phyloP scores from a whole-genome alignment of 1,139 yeast species.

The Blastobotrys aristatus region DNA sequence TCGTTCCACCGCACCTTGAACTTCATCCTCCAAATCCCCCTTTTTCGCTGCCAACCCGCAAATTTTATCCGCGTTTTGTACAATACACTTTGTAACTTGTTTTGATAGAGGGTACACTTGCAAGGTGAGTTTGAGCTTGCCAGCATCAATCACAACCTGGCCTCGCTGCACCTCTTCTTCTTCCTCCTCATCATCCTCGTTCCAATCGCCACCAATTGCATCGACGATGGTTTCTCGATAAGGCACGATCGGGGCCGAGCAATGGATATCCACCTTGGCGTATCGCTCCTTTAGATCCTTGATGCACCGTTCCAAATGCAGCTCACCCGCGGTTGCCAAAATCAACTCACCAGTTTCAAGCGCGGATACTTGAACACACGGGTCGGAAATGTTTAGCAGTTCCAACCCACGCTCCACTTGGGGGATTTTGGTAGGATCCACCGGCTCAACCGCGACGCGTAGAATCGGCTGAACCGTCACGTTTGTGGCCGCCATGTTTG shows the following conservation, averaged over 20 bases:
- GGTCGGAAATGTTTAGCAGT: constrained; percentile 80
- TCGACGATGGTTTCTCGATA: constrained; percentile 77
- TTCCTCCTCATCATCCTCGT: constrained; percentile 8
- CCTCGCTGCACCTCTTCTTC: constrained; percentile 33
- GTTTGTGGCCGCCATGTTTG: constrained; percentile 67
- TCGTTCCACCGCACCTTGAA: constrained; percentile 23
- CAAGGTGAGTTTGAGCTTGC: constrained; percentile 43
- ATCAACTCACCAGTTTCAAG: constrained; percentile 91
- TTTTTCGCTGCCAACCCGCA: constrained; percentile 27
- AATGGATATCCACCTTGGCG: constrained; percentile 83
- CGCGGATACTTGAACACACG: constrained; percentile 80
- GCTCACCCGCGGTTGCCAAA: constrained; percentile 91
- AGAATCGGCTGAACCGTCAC: constrained; percentile 74
- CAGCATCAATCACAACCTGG: constrained; percentile 40
- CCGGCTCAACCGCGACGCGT: constrained; percentile 91
- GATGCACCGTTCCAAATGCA: constrained; percentile 85
- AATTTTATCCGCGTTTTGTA: constrained; percentile 43
- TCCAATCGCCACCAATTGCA: constrained; percentile 19
- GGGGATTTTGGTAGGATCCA: constrained; percentile 73
- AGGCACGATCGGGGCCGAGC: constrained; percentile 92
- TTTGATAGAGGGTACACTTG: constrained; percentile 56
- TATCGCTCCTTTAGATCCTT: constrained; percentile 86
- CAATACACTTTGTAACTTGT: constrained; percentile 47
- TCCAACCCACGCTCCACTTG: constrained; percentile 74
- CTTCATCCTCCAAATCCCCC: constrained; percentile 18